Conservation (phyloP, 2,329 filamentous ascomycete genomes). For the Cadophora sp. region DNA sequence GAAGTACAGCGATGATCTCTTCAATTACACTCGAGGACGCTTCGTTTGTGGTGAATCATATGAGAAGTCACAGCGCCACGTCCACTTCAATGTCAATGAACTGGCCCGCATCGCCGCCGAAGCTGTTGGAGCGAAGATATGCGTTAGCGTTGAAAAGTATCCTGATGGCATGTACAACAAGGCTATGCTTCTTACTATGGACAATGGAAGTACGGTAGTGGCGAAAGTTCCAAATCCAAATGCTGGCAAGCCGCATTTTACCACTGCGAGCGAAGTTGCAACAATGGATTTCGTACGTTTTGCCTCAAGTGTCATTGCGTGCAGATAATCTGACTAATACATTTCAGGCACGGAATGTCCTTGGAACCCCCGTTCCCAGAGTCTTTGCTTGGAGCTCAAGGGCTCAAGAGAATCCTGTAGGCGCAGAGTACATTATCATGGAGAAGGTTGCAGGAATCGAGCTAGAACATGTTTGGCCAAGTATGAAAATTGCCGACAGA, state of each 20-base stretch:
- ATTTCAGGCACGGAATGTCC: slow-evolving; percentile 1
- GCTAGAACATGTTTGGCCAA: slow-evolving; percentile 2
- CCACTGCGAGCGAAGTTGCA: slow-evolving; percentile 13
- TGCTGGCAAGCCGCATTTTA: slow-evolving; percentile 15
- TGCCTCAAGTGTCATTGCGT: neutral
- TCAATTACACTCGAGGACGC: slow-evolving; percentile 14
- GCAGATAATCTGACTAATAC: neutral
- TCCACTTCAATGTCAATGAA: slow-evolving; percentile 11
- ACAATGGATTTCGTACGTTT: slow-evolving; percentile 13
- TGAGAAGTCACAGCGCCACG: slow-evolving; percentile 10
- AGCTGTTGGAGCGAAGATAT: slow-evolving; percentile 2
- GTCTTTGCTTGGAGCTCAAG: slow-evolving; percentile 5
- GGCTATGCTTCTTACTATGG: slow-evolving; percentile 15
- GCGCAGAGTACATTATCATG: slow-evolving; percentile 15
- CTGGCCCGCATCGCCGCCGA: slow-evolving; percentile 16
- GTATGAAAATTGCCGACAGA: slow-evolving; percentile 6
- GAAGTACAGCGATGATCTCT: slow-evolving; percentile 3
- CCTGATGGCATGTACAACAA: slow-evolving; percentile 15
- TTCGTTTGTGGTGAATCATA: slow-evolving; percentile 6
- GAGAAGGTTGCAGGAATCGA: slow-evolving; percentile 14
- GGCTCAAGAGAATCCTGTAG: slow-evolving; percentile 9
- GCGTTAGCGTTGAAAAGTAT: slow-evolving; percentile 10
- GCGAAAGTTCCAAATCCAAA: slow-evolving; percentile 16
- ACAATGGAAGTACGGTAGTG: slow-evolving; percentile 1
- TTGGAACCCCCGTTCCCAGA: slow-evolving; percentile 5